phyloP scores from a whole-genome alignment of 805 yeast species.

The Suhomyces xylopsoci region DNA sequence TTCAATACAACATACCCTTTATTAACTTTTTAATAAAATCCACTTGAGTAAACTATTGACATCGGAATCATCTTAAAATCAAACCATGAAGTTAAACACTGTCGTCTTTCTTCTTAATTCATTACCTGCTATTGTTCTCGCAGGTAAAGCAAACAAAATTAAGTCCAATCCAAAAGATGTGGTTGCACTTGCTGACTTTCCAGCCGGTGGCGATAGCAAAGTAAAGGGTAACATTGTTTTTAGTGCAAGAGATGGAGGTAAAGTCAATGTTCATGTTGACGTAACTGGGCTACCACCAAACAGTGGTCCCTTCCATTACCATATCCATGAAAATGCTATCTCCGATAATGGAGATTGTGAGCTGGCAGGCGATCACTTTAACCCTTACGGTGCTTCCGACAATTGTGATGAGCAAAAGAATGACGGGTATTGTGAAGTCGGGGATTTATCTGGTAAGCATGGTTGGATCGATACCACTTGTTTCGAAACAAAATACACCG shows the following conservation, averaged over 20 bases:
- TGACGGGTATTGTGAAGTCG: constrained; percentile 63
- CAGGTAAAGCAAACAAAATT: constrained; percentile 48
- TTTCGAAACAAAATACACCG: constrained; percentile 59
- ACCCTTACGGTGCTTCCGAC: constrained; percentile 58
- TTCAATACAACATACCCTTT: neutral
- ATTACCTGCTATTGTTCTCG: neutral
- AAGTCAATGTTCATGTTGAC: constrained; percentile 66
- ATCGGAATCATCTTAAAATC: neutral
- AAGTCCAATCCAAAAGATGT: constrained; percentile 48
- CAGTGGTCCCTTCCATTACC: constrained; percentile 69
- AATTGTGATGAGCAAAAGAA: constrained; percentile 49
- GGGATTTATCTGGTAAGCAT: constrained; percentile 77
- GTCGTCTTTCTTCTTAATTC: neutral
- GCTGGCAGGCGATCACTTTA: constrained; percentile 53
- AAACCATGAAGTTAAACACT: neutral
- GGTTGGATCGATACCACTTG: constrained; percentile 71
- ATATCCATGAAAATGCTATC: constrained; percentile 59
- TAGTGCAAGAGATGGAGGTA: constrained; percentile 56
- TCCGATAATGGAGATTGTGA: constrained; percentile 45
- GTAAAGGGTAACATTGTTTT: constrained; percentile 46
- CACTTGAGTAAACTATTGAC: neutral
- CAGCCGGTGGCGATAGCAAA: constrained; percentile 38
- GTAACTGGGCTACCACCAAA: constrained; percentile 63
- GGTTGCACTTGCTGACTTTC: constrained; percentile 58
- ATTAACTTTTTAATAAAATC: neutral